These are phyloP conservation scores for Bruguiera hainesii DNA, from an alignment of 441 rosid genomes.

Conservation along the genomic window DNA sequence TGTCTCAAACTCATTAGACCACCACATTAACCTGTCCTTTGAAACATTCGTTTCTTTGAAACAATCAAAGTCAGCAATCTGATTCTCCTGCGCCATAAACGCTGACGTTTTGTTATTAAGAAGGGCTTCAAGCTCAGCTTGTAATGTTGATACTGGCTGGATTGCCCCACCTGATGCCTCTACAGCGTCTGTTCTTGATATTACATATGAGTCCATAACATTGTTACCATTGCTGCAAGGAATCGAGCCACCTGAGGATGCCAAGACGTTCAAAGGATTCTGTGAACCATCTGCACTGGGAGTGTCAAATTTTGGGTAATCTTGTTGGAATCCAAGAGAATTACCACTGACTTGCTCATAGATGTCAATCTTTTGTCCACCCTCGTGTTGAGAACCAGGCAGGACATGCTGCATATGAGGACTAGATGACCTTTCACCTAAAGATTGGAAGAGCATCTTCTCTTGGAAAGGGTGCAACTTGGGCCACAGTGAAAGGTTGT, in stretches of 20 bases:
- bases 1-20: slow-evolving; percentile 62
- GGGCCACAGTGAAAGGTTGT: slow-evolving; percentile 63
- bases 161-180: slow-evolving; percentile 21
- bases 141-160: slow-evolving; percentile 27
- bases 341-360: background rate
- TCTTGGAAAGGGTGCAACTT: slow-evolving; percentile 53
- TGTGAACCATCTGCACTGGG: slow-evolving; percentile 25
- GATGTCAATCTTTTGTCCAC: background rate
- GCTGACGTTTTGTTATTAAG: slow-evolving; percentile 23
- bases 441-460: slow-evolving; percentile 29
- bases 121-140: slow-evolving; percentile 38
- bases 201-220: slow-evolving; percentile 10
- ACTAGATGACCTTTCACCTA: slow-evolving; percentile 21
- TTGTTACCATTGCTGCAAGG: slow-evolving; percentile 10
- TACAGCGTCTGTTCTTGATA: slow-evolving; percentile 3
- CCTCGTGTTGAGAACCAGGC: background rate
- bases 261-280: slow-evolving; percentile 19
- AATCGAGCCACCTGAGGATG: slow-evolving; percentile 15
- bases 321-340: slow-evolving; percentile 22
- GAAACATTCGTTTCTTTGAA: slow-evolving; percentile 42
- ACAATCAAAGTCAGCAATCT: slow-evolving; percentile 44
- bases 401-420: slow-evolving; percentile 20
- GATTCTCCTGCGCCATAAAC: slow-evolving; percentile 28
- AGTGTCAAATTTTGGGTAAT: slow-evolving; percentile 17
- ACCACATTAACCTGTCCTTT: slow-evolving; percentile 48